Evolutionary conservation across 2,329 filamentous ascomycete genomes (phyloP), one percentile per base, ranked within the genome.

Genomic region (Aureobasidium sp.): DNA sequence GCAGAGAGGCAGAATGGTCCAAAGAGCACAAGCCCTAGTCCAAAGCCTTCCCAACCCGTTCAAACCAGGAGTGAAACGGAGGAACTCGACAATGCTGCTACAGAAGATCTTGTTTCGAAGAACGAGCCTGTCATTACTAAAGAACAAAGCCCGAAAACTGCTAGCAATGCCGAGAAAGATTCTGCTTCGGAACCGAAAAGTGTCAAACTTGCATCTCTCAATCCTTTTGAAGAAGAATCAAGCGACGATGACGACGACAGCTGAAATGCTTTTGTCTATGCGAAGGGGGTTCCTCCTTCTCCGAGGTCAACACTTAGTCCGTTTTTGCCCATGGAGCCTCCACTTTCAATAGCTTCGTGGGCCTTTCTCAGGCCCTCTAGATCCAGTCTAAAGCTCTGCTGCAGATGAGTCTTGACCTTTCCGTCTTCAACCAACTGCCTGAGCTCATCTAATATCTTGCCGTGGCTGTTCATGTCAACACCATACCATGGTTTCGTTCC

Each of bases 401-500:
- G 74, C 63, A 77, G 65, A 67, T 77, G 74, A 47, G 73, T 77
- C 63, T 73, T 72, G 39, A 79, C 66, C 9, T 63, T 69, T 0
- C 74, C 75, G 2, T 70, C 65, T 53, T 77, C 76, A 15, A 78
- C 37, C 48, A 72, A 64, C 47, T 64, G 61, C 1, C 68, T 66
- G 53, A 79, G 64, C 56, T 74, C 68, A 62, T 73, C 70, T 47
- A 78, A 69, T 47, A 77, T 76, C 48, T 68, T 67, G n/a, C 73
- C 71, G 66, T 78, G 76, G 58, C 71, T 73, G 41, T 76, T 73
- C 31, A 73, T 56, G 34, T 74, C 69, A n/a, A 74, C 71, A 20
- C 70, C 66, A 61, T 79, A 75, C 65, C 74, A 77, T 3, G 72
- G 69, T 25, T 77, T 76, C 1, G 75, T 76, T 1, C 75, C 76